Evolutionary conservation across 371 early-diverging fungal genomes (phyloP), one percentile per base, ranked within the genome.

Genomic region (Lichtheimia ornata): DNA sequence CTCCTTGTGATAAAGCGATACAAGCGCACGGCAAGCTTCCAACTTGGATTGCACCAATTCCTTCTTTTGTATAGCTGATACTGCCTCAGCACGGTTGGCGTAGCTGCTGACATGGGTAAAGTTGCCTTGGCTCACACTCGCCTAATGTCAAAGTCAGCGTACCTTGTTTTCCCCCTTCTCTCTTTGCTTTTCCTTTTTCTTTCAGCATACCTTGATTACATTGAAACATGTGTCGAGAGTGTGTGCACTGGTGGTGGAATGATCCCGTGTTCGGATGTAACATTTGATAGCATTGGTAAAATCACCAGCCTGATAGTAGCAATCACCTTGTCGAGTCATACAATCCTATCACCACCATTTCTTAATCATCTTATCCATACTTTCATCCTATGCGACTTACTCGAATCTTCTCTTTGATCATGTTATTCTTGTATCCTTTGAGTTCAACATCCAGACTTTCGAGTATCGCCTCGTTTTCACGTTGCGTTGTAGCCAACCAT

Each of bases 361-460:
- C 18, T 5, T 15, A 28, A 0, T n/a, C 11, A 22, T 1, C 40
- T 2, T 50, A 5, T 13, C 17, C 14, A 1, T 17, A 7, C 0
- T 13, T 11, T 2, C n/a, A 51, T 52, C 14, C 24, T 7, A 41
- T 17, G 9, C 35, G 1, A 35, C 83, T 54, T 79, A 92, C 94
- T 64, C 95, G 72, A 44, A 93, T 92, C 64, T 85, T 85, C 72
- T 94, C 95, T 71, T 91, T 94, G 62, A 87, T 84, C 50, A 85
- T 64, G 58, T 88, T 91, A 42, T 69, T 76, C 60, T 90, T 89
- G 69, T 89, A 91, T 42, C 65, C 79, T 69, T 88, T 91, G 41
- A 94, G 72, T 64, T 92, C 91, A 13, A 69, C 67, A 52, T 94
- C 93, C 42, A 94, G 72, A 62, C 71, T 73, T 13, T 92, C 91